Evolutionary conservation across 129 eudicot species (phyloP).

Genomic region (Lactuca sativa): DNA sequence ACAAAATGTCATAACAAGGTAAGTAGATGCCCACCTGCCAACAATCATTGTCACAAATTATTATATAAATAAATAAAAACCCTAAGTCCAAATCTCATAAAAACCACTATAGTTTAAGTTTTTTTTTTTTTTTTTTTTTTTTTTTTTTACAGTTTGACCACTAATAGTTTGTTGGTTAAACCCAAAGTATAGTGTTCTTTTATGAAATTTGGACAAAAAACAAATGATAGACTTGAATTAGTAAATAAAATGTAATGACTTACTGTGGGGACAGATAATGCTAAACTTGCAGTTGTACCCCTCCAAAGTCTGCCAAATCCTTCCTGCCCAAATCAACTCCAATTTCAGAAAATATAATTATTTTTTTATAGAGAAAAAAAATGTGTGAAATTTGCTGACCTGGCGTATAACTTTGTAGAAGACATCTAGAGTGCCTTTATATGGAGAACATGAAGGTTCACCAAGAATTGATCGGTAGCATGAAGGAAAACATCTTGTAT

Average conservation of each 20-base stretch:
- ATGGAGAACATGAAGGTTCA: constrained; percentile 23
- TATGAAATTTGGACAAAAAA: too few species aligned
- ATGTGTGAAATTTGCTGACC: background rate
- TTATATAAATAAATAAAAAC: background rate
- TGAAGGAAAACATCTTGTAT: constrained; percentile 39
- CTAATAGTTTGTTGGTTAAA: too few species aligned
- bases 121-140: too few species aligned
- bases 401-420: constrained; percentile 71
- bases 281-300: constrained; percentile 93
- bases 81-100: background rate
- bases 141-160: too few species aligned
- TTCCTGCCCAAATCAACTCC: constrained; percentile 35
- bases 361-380: too few species aligned
- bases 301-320: constrained; percentile 85
- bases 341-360: background rate
- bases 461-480: background rate
- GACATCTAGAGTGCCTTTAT: constrained; percentile 84
- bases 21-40: constrained; percentile 88
- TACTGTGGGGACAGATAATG: constrained; percentile 79
- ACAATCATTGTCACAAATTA: background rate
- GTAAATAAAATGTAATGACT: constrained; percentile 23
- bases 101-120: too few species aligned
- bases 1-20: constrained; percentile 86
- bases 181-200: too few species aligned
- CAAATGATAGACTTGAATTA: too few species aligned